Evolutionary conservation across 1,284 basidiomycete genomes (phyloP).

Genomic region (Phellinidium pouzarii): DNA sequence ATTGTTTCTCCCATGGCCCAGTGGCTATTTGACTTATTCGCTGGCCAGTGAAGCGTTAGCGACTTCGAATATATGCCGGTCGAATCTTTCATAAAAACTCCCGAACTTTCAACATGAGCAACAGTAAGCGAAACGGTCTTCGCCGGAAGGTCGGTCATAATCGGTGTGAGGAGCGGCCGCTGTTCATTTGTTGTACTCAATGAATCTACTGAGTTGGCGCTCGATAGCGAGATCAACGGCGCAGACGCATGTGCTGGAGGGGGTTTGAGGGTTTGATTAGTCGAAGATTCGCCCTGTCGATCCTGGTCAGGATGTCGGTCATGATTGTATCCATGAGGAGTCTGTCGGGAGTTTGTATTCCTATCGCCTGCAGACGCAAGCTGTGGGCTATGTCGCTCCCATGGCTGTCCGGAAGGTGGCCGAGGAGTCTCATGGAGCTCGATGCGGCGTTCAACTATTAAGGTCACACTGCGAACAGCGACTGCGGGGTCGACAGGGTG

Average conservation of each 20-base stretch:
- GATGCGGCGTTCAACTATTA: slow-evolving; percentile 30
- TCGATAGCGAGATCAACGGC: slow-evolving; percentile 12
- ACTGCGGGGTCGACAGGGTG: slow-evolving; percentile 31
- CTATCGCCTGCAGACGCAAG: not conserved
- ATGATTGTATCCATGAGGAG: not conserved
- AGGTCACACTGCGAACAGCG: slow-evolving; percentile 31
- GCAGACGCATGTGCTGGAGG: not conserved
- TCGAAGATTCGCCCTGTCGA: not conserved
- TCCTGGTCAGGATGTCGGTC: not conserved
- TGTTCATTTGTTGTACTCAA: slow-evolving; percentile 10
- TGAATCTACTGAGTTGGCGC: slow-evolving; percentile 3
- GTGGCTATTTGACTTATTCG: slow-evolving; percentile 54
- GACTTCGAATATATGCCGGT: slow-evolving; percentile 56
- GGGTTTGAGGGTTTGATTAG: slow-evolving; percentile 4
- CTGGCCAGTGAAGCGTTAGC: slow-evolving; percentile 65
- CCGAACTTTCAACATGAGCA: slow-evolving; percentile 50
- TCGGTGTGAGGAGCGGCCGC: slow-evolving; percentile 11
- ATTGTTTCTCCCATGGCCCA: slow-evolving; percentile 76
- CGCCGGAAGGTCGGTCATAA: slow-evolving; percentile 28
- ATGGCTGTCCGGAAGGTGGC: slow-evolving; percentile 22
- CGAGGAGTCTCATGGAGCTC: slow-evolving; percentile 27
- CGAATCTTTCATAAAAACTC: slow-evolving; percentile 45
- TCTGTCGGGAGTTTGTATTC: not conserved
- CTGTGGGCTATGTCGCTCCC: slow-evolving; percentile 22
- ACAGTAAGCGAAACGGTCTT: slow-evolving; percentile 47